Conservation (phyloP, 306 rosid species). For the Gillenia trifoliata region DNA sequence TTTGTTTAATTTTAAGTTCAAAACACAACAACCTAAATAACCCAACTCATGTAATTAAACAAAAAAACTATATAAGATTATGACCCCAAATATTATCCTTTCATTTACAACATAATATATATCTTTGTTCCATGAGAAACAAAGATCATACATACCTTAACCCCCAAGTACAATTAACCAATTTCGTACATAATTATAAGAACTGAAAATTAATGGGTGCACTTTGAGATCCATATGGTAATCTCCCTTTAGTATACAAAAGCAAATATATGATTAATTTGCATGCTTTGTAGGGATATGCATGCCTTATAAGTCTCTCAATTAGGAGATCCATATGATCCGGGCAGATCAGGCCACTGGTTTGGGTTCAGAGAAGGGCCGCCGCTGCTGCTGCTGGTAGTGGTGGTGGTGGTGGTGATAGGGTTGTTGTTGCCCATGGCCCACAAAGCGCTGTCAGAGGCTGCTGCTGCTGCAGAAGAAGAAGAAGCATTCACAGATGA, state of each 20-base stretch:
- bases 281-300: neutral
- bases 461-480: neutral
- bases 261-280: neutral
- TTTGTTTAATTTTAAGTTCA: constrained; percentile 15
- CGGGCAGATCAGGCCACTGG: constrained; percentile 43
- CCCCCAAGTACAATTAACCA: constrained; percentile 6
- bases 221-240: constrained; percentile 5
- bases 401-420: constrained; percentile 1
- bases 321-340: constrained; percentile 29
- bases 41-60: constrained; percentile 21
- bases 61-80: constrained; percentile 18
- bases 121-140: constrained; percentile 12
- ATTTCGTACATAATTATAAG: constrained; percentile 8
- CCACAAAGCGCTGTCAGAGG: constrained; percentile 36
- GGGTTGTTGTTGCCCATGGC: constrained; percentile 8
- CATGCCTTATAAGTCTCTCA: constrained; percentile 17
- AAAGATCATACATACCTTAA: constrained; percentile 7
- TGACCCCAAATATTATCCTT: constrained; percentile 1
- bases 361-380: constrained; percentile 18
- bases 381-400: constrained; percentile 9
- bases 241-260: neutral
- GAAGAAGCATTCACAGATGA: neutral
- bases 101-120: constrained; percentile 15
- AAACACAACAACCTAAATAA: constrained; percentile 13
- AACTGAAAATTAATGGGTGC: neutral